Evolutionary conservation across 2,329 filamentous ascomycete species (phyloP).

Genomic region (Fusarium sp.): DNA sequence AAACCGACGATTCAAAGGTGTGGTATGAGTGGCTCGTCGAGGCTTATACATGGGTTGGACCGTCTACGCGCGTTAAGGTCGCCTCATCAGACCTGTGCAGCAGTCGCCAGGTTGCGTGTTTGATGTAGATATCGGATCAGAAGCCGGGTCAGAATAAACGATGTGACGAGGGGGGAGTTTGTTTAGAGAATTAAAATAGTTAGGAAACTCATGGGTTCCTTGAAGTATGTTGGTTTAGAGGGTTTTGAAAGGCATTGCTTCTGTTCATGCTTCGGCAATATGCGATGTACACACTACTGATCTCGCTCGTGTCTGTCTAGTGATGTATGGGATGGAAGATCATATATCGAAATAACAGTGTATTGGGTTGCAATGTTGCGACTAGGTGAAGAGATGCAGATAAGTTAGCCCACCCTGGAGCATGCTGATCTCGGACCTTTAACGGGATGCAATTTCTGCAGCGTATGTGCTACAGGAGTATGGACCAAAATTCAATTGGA

Average conservation of each 20-base stretch:
- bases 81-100: constrained; percentile 74
- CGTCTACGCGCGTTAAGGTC: constrained; percentile 72
- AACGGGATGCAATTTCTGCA: constrained; percentile 43
- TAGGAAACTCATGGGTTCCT: not conserved
- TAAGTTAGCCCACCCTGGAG: constrained; percentile 62
- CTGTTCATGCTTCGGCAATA: not conserved
- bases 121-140: constrained; percentile 66
- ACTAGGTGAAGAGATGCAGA: constrained; percentile 27
- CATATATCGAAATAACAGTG: not conserved
- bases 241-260: not conserved
- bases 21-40: constrained; percentile 99
- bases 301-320: not conserved
- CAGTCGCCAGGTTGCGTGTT: constrained; percentile 74
- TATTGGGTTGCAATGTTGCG: not conserved
- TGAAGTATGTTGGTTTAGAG: not conserved
- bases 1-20: constrained; percentile 93
- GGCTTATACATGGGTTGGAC: constrained; percentile 75
- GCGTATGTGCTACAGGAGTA: not conserved
- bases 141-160: not conserved
- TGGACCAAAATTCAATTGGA: not conserved
- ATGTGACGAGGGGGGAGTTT: constrained; percentile 26
- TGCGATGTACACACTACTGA: not conserved
- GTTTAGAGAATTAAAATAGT: constrained; percentile 7
- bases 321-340: not conserved
- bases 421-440: not conserved